Conservation (phyloP, 2,329 filamentous ascomycete species). For the Neophaeococcomyces mojaviensis region DNA sequence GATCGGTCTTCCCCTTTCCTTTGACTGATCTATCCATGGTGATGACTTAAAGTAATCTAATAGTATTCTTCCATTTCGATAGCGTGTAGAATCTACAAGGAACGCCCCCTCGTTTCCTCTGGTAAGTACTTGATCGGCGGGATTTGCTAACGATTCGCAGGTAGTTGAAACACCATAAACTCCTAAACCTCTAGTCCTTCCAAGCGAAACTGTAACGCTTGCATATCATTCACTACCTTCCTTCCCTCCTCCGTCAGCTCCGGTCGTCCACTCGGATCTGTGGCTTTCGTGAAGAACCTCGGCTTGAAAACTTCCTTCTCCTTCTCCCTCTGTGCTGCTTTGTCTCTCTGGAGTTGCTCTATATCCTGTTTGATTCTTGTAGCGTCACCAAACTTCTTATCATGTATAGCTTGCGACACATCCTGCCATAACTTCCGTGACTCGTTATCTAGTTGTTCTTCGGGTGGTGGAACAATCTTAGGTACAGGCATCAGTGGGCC, state of each 20-base stretch:
- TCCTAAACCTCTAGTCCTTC: no score
- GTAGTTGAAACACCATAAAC: no score
- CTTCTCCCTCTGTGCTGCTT: slow-evolving; percentile 70
- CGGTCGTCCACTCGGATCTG: slow-evolving; percentile 54
- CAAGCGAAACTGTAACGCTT: slow-evolving; percentile 27
- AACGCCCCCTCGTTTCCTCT: no score
- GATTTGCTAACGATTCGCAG: no score
- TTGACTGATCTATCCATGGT: no score
- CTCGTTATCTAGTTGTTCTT: slow-evolving; percentile 79
- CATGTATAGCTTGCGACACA: slow-evolving; percentile 76
- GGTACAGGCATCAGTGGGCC: slow-evolving; percentile 69
- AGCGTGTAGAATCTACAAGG: no score
- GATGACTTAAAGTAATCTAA: no score
- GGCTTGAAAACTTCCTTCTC: slow-evolving; percentile 67
- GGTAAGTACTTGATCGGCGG: no score
- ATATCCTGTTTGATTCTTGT: slow-evolving; percentile 84
- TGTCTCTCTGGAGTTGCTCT: slow-evolving; percentile 80
- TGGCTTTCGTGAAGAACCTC: slow-evolving; percentile 69
- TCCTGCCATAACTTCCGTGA: slow-evolving; percentile 78
- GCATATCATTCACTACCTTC: slow-evolving; percentile 49
- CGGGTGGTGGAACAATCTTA: slow-evolving; percentile 70
- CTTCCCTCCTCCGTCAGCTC: slow-evolving; percentile 57
- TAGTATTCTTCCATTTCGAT: no score
- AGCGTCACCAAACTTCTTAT: slow-evolving; percentile 76
- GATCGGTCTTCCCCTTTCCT: no score